phyloP scores from a whole-genome alignment of 345 rosid genomes.

The Streptanthus diversifolius region DNA sequence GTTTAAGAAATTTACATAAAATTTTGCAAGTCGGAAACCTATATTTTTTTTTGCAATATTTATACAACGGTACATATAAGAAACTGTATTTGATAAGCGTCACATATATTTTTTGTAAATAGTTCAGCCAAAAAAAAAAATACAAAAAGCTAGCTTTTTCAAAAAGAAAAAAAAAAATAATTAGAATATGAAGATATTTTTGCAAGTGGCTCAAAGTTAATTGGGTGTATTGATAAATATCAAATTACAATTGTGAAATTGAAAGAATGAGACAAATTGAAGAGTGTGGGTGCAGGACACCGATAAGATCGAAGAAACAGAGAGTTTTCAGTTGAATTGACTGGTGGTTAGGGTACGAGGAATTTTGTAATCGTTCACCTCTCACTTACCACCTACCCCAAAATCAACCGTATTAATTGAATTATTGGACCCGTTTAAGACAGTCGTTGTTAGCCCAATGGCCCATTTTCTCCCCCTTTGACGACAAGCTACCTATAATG shows the following conservation, averaged over 20 bases:
- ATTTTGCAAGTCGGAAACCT: neutral
- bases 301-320: conserved; percentile 2
- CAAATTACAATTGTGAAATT: neutral
- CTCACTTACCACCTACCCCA: conserved; percentile 23
- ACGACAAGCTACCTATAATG: neutral
- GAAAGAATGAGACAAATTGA: neutral
- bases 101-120: neutral
- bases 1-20: neutral
- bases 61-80: neutral
- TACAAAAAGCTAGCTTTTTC: neutral
- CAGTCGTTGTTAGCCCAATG: neutral
- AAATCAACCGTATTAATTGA: neutral
- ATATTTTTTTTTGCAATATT: neutral
- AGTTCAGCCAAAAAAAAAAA: too few species aligned
- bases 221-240: neutral
- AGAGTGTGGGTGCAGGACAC: neutral
- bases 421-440: neutral
- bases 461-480: neutral
- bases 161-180: neutral
- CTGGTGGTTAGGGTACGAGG: conserved; percentile 29
- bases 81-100: neutral
- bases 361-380: neutral
- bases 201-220: neutral
- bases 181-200: neutral
- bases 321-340: conserved; percentile 3